Evolutionary conservation across 352 stramenopile species (phyloP).

Genomic region (Globisporangium nodosum): DNA sequence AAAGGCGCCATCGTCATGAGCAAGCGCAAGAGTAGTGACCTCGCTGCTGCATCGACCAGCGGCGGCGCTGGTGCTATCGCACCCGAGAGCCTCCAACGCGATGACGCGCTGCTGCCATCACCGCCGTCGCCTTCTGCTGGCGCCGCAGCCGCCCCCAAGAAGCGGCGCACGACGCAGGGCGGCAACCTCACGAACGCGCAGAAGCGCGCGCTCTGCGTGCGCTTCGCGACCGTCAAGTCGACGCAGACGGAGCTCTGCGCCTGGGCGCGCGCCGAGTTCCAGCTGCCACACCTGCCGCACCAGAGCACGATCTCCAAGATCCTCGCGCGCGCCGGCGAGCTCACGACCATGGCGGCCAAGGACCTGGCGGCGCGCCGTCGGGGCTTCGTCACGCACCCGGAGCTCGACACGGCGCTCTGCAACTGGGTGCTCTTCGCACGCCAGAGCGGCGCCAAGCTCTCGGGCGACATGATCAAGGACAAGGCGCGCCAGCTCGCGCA

Average conservation of each 20-base stretch:
- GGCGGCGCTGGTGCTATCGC: too few species aligned
- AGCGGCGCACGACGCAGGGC: slow-evolving; percentile 37
- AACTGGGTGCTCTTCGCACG: slow-evolving; percentile 53
- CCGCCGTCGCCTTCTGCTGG: neutral
- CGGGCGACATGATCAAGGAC: slow-evolving; percentile 57
- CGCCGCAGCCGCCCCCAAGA: slow-evolving; percentile 16
- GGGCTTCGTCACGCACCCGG: slow-evolving; percentile 42
- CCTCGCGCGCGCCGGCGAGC: slow-evolving; percentile 32
- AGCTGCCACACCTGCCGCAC: slow-evolving; percentile 42
- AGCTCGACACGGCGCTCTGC: slow-evolving; percentile 54
- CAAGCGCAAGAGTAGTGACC: neutral
- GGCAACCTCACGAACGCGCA: slow-evolving; percentile 60
- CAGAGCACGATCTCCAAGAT: slow-evolving; percentile 70
- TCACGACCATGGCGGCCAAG: slow-evolving; percentile 42
- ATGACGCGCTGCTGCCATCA: neutral
- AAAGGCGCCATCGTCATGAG: neutral
- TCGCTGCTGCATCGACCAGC: too few species aligned
- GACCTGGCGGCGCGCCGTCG: slow-evolving; percentile 32
- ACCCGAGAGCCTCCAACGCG: neutral
- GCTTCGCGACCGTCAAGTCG: slow-evolving; percentile 51
- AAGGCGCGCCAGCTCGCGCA: slow-evolving; percentile 35
- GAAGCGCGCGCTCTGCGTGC: slow-evolving; percentile 54
- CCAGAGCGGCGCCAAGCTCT: slow-evolving; percentile 45
- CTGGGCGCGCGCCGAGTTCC: slow-evolving; percentile 58
- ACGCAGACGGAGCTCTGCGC: slow-evolving; percentile 58